Conservation (phyloP, 306 rosid genomes). For the Quercus cerris region DNA sequence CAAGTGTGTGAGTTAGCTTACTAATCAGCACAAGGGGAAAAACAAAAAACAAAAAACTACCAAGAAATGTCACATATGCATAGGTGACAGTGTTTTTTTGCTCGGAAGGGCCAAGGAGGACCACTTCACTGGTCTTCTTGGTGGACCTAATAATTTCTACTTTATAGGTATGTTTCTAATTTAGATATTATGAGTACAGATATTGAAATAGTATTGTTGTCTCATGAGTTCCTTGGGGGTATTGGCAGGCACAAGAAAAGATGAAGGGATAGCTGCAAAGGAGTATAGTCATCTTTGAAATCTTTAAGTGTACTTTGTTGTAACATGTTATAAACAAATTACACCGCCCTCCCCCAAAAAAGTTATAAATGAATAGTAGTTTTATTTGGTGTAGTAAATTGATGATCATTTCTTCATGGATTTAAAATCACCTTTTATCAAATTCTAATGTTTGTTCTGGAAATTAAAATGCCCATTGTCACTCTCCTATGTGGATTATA, state of each 20-base stretch:
- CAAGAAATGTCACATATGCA: too few relatives aligned
- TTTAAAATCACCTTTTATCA: neutral
- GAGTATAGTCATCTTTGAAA: neutral
- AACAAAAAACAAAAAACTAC: too few relatives aligned
- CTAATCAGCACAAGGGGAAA: too few relatives aligned
- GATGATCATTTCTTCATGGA: neutral
- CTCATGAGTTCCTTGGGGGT: neutral
- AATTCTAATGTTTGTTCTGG: neutral
- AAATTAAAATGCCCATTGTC: too few relatives aligned
- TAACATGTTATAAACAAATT: neutral
- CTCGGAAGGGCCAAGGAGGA: too few relatives aligned
- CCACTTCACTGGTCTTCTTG: too few relatives aligned
- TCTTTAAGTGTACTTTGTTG: neutral
- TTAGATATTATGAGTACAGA: neutral
- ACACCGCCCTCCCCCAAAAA: too few relatives aligned
- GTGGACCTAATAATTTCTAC: too few relatives aligned
- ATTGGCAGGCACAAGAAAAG: conserved; percentile 22
- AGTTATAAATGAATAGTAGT: too few relatives aligned
- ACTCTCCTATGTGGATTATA: neutral
- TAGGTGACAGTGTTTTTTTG: too few relatives aligned
- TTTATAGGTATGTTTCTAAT: neutral
- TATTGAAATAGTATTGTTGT: neutral
- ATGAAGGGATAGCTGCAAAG: neutral
- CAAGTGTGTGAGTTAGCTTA: too few relatives aligned
- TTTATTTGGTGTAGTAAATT: neutral